A percentile compares a stretch with the other conserved stretches of the same genome.
Evolutionary conservation across 164 flowering plant species (phyloP).

Genomic region (Tinospora cordifolia): DNA sequence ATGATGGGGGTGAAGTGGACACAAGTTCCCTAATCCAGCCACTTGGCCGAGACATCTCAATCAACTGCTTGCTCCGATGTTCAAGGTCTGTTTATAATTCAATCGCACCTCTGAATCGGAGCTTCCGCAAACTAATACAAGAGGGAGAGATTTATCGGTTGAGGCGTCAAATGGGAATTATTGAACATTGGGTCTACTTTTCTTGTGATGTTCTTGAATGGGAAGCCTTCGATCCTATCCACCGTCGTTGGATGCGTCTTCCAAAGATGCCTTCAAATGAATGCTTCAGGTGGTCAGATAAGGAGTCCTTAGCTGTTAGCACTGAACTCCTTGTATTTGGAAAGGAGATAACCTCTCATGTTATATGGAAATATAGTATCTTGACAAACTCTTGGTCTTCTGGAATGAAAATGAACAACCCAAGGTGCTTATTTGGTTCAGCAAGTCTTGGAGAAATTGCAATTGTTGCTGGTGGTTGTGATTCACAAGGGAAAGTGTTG

Average conservation of each 20-base stretch:
- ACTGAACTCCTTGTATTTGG: slow-evolving; percentile 95
- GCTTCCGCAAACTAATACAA: slow-evolving; percentile 50
- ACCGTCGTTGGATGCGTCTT: slow-evolving; percentile 73
- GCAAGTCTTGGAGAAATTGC: slow-evolving; percentile 85
- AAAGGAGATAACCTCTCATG: slow-evolving; percentile 49
- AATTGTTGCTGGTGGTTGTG: slow-evolving; percentile 90
- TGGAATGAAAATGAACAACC: slow-evolving; percentile 65
- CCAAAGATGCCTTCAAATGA: slow-evolving; percentile 68
- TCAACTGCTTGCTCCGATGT: slow-evolving; percentile 59
- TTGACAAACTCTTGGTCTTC: slow-evolving; percentile 75
- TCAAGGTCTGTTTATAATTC: slow-evolving; percentile 82
- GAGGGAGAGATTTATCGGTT: slow-evolving; percentile 65
- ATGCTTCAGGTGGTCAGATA: slow-evolving; percentile 70
- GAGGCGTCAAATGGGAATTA: slow-evolving; percentile 46
- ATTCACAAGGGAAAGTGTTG: slow-evolving; percentile 48
- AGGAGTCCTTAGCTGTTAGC: slow-evolving; percentile 92
- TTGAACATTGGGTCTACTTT: slow-evolving; percentile 92
- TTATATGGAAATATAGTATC: slow-evolving; percentile 67
- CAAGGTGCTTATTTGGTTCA: slow-evolving; percentile 88
- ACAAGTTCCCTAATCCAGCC: slow-evolving; percentile 43
- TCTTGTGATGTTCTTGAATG: slow-evolving; percentile 73
- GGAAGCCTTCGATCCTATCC: slow-evolving; percentile 83
- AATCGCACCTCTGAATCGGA: slow-evolving; percentile 51
- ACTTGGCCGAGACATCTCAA: slow-evolving; percentile 67
- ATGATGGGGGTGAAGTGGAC: slow-evolving; percentile 28